Percentiles rank a stretch among this genome's conserved stretches.
phyloP scores from a whole-genome alignment of 108 stramenopile genomes.

The Nitzschia sp. region DNA sequence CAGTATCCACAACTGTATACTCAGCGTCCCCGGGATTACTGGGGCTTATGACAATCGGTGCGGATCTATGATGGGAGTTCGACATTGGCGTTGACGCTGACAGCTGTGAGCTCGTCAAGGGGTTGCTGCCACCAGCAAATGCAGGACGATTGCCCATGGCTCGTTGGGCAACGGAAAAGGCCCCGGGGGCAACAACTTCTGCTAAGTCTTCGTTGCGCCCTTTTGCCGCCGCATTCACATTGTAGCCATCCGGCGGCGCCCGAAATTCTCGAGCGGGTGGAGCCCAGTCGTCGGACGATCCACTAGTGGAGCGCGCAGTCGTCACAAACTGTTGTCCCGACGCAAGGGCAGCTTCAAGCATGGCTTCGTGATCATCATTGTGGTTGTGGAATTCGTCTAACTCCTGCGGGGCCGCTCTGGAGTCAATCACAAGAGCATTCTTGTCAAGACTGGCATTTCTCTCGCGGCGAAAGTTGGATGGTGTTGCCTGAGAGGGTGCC shows the following conservation, averaged over 20 bases:
- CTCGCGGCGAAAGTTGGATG: no score
- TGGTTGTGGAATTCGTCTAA: neutral
- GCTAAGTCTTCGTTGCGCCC: neutral
- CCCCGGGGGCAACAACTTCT: neutral
- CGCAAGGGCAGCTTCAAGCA: neutral
- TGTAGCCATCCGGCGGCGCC: neutral
- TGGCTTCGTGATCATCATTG: neutral
- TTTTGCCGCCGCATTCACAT: neutral
- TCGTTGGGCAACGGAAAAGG: neutral
- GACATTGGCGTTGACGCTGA: no score
- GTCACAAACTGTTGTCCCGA: neutral
- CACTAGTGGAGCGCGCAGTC: neutral
- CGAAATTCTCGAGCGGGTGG: neutral
- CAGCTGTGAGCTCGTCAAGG: neutral
- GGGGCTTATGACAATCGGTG: neutral
- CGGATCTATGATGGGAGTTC: neutral
- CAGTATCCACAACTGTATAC: no score
- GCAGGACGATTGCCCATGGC: neutral
- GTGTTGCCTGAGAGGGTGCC: no score
- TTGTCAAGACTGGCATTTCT: neutral
- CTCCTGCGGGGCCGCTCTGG: neutral
- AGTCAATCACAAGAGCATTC: neutral
- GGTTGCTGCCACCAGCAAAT: neutral
- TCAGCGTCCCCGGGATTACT: no score
- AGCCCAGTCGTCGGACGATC: neutral